These are phyloP conservation scores for Bjerkandera adusta DNA, from an alignment of 1,284 basidiomycete species.

Conservation along the genomic window DNA sequence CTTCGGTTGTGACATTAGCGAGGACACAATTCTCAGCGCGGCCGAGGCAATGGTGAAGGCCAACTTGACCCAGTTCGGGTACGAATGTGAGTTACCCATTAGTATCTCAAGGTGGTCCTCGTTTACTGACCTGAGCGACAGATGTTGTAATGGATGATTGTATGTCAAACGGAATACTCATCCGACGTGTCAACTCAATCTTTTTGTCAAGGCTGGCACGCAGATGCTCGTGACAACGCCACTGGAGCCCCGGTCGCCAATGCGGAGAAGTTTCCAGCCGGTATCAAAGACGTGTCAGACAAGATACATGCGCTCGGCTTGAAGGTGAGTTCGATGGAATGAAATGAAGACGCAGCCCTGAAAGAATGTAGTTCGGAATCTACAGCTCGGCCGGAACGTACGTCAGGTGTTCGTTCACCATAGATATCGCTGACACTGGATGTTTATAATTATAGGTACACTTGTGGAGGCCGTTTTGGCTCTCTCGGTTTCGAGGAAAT, in stretches of 20 bases:
- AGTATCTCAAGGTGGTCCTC: neutral
- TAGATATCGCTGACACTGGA: neutral
- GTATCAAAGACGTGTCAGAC: constrained; percentile 40
- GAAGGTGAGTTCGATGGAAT: constrained; percentile 27
- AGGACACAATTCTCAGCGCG: constrained; percentile 32
- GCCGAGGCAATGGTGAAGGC: constrained; percentile 30
- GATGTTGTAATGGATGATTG: constrained; percentile 36
- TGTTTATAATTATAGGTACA: constrained; percentile 36
- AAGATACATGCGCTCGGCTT: constrained; percentile 42
- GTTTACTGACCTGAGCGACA: constrained; percentile 8
- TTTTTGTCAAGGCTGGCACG: constrained; percentile 32
- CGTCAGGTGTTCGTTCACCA: constrained; percentile 4
- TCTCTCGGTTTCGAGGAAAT: constrained; percentile 45
- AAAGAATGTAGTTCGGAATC: constrained; percentile 36
- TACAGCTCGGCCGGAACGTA: constrained; percentile 46
- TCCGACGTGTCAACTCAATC: neutral
- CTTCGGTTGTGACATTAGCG: constrained; percentile 34
- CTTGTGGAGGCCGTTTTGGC: constrained; percentile 42
- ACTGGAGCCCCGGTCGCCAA: constrained; percentile 34
- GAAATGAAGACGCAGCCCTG: neutral
- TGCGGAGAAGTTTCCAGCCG: constrained; percentile 41
- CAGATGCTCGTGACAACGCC: constrained; percentile 26
- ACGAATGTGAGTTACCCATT: constrained; percentile 28
- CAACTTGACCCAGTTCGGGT: constrained; percentile 29
- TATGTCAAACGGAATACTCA: constrained; percentile 15